These are phyloP conservation scores for Glycine soja DNA, from an alignment of 306 rosid genomes.

Conservation along the genomic window DNA sequence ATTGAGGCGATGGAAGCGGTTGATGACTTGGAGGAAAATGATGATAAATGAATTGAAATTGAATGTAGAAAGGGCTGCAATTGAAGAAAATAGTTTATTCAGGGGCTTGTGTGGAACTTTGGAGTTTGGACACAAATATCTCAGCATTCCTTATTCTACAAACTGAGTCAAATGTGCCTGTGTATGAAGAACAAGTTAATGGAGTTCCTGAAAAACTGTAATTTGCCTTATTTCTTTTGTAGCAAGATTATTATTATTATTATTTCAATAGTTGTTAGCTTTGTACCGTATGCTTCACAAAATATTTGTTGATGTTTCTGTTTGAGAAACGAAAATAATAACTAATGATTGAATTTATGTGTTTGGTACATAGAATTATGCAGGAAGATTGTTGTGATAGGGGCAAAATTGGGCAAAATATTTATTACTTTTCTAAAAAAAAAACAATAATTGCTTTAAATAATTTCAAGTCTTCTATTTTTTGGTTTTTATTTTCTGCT, in stretches of 20 bases:
- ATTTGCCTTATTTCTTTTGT: slow-evolving; percentile 9
- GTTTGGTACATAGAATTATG: neutral
- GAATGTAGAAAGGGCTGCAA: slow-evolving; percentile 27
- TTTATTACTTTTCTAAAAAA: neutral
- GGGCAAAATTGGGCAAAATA: neutral
- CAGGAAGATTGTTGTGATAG: slow-evolving; percentile 22
- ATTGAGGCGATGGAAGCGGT: slow-evolving; percentile 63
- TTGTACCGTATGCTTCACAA: slow-evolving; percentile 21
- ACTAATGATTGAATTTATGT: neutral
- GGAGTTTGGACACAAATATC: slow-evolving; percentile 29
- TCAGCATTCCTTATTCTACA: slow-evolving; percentile 38
- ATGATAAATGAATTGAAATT: slow-evolving; percentile 50
- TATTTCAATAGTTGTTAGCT: neutral
- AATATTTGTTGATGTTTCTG: neutral
- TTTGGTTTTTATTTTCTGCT: neutral
- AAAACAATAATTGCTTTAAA: slow-evolving; percentile 11
- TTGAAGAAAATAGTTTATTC: slow-evolving; percentile 33
- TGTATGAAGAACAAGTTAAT: slow-evolving; percentile 32
- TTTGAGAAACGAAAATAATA: slow-evolving; percentile 1
- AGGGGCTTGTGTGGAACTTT: slow-evolving; percentile 18
- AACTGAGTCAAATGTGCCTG: slow-evolving; percentile 17
- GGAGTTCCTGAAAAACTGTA: slow-evolving; percentile 35
- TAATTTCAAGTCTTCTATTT: neutral
- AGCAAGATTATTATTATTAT: slow-evolving; percentile 24
- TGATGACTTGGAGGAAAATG: slow-evolving; percentile 51